Percentiles rank a stretch among this genome's conserved stretches.
These are phyloP conservation scores for Backusella liffmaniae DNA, from an alignment of 192 early-diverging fungal species.

Conservation along the genomic window DNA sequence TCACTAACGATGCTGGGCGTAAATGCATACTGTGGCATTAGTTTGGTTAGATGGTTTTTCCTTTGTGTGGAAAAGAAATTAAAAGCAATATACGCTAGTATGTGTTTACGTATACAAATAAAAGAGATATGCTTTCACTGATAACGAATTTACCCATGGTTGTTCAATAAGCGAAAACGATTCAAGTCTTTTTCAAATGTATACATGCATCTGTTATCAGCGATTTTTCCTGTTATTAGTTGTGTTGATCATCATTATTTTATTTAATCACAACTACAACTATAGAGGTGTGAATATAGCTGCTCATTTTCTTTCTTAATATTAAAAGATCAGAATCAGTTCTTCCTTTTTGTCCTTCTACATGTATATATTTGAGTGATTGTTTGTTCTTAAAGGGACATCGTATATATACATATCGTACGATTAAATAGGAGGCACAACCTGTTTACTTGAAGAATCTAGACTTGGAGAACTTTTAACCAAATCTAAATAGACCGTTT, in stretches of 20 bases:
- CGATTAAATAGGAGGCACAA: background rate
- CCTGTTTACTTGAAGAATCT: background rate
- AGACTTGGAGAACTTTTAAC: background rate
- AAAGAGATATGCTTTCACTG: background rate
- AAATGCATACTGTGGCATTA: background rate
- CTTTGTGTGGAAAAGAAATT: background rate
- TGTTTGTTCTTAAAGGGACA: background rate
- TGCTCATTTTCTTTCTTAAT: background rate
- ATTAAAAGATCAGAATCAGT: background rate
- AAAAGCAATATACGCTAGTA: background rate
- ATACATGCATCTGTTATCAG: background rate
- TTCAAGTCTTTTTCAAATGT: background rate
- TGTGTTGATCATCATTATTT: background rate
- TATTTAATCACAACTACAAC: background rate
- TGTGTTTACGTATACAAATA: background rate
- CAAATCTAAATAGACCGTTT: background rate
- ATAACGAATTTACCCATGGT: too few species aligned
- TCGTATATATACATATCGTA: background rate
- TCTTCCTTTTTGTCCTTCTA: background rate
- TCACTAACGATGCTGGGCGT: background rate
- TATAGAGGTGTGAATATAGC: too few species aligned
- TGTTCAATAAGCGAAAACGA: background rate
- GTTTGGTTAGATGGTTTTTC: background rate
- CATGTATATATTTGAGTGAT: background rate
- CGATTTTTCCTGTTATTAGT: background rate